Evolutionary conservation across 495 filamentous ascomycete genomes (phyloP).

Genomic region (Clavariopsis aquatica): DNA sequence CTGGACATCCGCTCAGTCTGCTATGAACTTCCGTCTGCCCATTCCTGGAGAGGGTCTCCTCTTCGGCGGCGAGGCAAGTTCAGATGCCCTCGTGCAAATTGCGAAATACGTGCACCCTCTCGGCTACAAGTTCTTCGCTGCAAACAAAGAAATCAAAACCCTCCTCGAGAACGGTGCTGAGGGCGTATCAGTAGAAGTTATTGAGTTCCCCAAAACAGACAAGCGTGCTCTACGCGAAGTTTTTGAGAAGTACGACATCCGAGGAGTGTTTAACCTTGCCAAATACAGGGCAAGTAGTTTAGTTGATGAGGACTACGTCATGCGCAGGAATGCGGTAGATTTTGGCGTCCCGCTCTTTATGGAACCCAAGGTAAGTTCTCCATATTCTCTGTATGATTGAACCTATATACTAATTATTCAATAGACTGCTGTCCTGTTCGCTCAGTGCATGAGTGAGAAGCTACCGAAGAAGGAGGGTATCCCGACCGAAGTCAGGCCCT

Average conservation of each 20-base stretch:
- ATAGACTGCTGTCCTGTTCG: slow-evolving; percentile 92
- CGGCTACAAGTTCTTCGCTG: slow-evolving; percentile 90
- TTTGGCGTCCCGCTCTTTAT: slow-evolving; percentile 98
- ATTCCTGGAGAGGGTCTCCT: slow-evolving; percentile 91
- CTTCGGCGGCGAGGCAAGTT: slow-evolving; percentile 78
- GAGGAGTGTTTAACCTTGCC: slow-evolving; percentile 93
- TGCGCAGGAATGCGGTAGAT: slow-evolving; percentile 97
- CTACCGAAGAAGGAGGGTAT: slow-evolving; percentile 79
- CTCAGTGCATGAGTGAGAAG: slow-evolving; percentile 94
- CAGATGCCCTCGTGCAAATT: slow-evolving; percentile 68
- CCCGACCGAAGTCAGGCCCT: slow-evolving; percentile 84
- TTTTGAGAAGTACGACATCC: slow-evolving; percentile 95
- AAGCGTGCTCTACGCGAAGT: slow-evolving; percentile 93
- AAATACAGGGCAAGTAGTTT: slow-evolving; percentile 78
- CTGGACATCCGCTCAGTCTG: slow-evolving; percentile 93
- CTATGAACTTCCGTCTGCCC: slow-evolving; percentile 98
- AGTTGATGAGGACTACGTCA: slow-evolving; percentile 94
- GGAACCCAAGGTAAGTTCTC: slow-evolving; percentile 85
- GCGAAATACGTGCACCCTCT: slow-evolving; percentile 84
- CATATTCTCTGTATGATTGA: slow-evolving; percentile 9
- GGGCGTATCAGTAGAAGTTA: slow-evolving; percentile 75
- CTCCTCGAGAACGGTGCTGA: slow-evolving; percentile 73
- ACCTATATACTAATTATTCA: slow-evolving; percentile 28
- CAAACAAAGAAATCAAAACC: slow-evolving; percentile 74
- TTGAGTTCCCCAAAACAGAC: slow-evolving; percentile 95